phyloP scores from a whole-genome alignment of 345 rosid genomes.

The Syzygium aromaticum region DNA sequence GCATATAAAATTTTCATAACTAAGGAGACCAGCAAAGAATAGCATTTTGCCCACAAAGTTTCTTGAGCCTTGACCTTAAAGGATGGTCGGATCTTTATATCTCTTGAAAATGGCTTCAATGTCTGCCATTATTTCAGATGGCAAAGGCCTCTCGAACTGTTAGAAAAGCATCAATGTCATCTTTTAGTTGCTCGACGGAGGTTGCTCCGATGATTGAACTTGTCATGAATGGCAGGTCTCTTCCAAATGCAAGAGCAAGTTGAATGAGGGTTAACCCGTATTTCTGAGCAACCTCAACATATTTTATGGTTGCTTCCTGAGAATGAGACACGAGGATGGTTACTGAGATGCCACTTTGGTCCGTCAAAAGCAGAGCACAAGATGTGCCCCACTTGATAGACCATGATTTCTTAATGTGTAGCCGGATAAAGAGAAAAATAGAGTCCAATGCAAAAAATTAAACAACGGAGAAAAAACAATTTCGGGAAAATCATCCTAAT shows the following conservation, averaged over 20 bases:
- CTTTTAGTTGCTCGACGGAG: conserved; percentile 64
- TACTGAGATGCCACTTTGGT: background rate
- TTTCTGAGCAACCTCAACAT: conserved; percentile 59
- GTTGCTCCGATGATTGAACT: conserved; percentile 82
- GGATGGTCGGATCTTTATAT: conserved; percentile 52
- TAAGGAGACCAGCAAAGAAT: background rate
- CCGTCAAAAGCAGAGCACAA: background rate
- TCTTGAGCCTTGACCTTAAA: conserved; percentile 2
- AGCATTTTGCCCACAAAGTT: background rate
- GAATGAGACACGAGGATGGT: background rate
- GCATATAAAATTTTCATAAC: background rate
- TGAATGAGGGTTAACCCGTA: conserved; percentile 66
- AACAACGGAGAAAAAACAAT: background rate
- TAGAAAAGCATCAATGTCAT: conserved; percentile 70
- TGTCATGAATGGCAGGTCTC: conserved; percentile 74
- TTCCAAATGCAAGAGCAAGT: conserved; percentile 63
- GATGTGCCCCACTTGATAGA: background rate
- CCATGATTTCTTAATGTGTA: background rate
- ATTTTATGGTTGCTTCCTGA: conserved; percentile 70
- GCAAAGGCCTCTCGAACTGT: conserved; percentile 52
- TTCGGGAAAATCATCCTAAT: background rate
- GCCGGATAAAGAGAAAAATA: background rate
- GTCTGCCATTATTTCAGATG: conserved; percentile 50
- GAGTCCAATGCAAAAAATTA: background rate
- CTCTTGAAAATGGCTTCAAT: conserved; percentile 57